Evolutionary conservation across 2,329 filamentous ascomycete genomes (phyloP), one percentile per base, ranked within the genome.

Genomic region (Podosphaera aphanis): DNA sequence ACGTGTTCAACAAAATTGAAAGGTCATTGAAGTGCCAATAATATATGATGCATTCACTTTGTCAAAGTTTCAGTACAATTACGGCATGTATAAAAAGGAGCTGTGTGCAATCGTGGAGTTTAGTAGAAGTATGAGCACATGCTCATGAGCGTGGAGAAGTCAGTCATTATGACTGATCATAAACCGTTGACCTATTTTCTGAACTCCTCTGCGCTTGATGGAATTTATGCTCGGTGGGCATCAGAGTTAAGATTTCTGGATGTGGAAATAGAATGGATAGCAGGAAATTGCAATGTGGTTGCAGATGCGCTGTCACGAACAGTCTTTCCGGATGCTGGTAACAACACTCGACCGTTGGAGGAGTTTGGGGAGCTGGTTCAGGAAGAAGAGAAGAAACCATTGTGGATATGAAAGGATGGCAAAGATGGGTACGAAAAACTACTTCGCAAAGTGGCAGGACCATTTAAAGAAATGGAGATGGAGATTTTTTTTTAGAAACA

Each of bases 121-220:
- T 48, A 49, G 21, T 49, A 46, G 8, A 37, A 29, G 39, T 45
- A 29, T 45, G 44, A 25, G 49, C 46, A 25, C 45, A 39, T 27
- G 49, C 46, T 39, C 2, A 43, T 11, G 15, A 15, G n/a, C 25
- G 2, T 15, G 19, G 8, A 7, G 2, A 5, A n/a, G 10, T 29
- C 23, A 3, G n/a, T 43, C 5, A 33, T 29, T n/a, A 11, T 43
- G 3, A 43, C 15, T 2, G 25, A 19, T 11, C 31, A 44, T 18
- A 44, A 44, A 21, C 25, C 25, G 8, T 35, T 33, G n/a, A 33
- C 27, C 18, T 44, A 19, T 27, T 44, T 44, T 25, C n/a, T 44
- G 3, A 33, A 16, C 5, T 44, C 25, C 2, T 44, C 31, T 4
- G 16, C 19, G 16, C 23, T 44, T 10, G n/a, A 18, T 19, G 25